Percentiles rank a stretch among this genome's conserved stretches.
Evolutionary conservation across 495 filamentous ascomycete species (phyloP).

Genomic region (Talaromyces wortmannii): DNA sequence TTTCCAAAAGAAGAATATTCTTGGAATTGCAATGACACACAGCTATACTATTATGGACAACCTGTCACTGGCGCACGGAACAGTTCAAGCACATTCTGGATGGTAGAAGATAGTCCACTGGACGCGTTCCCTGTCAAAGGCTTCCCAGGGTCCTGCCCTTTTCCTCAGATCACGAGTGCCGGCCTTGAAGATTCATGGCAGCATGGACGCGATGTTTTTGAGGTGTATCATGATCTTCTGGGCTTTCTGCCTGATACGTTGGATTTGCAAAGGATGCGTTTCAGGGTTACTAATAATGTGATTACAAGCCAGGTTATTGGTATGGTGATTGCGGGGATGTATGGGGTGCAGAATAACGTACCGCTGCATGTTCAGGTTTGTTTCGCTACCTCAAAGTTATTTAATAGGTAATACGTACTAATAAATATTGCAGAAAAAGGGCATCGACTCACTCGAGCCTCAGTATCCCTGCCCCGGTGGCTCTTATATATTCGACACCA

Average conservation of each 20-base stretch:
- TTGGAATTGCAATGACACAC: constrained; percentile 59
- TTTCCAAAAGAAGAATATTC: constrained; percentile 57
- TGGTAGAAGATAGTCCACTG: constrained; percentile 47
- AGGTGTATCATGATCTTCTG: constrained; percentile 55
- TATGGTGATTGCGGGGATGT: constrained; percentile 57
- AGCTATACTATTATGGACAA: constrained; percentile 54
- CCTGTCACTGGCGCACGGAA: constrained; percentile 25
- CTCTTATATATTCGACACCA: constrained; percentile 32
- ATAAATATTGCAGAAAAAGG: neutral
- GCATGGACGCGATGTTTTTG: constrained; percentile 59
- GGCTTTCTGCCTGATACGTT: constrained; percentile 46
- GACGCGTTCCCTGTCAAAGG: constrained; percentile 28
- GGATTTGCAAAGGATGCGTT: constrained; percentile 32
- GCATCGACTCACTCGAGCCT: constrained; percentile 57
- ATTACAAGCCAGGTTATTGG: constrained; percentile 67
- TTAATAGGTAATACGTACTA: constrained; percentile 21
- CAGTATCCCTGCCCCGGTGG: constrained; percentile 50
- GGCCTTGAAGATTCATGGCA: constrained; percentile 60
- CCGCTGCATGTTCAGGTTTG: constrained; percentile 36
- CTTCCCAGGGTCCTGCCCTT: constrained; percentile 59
- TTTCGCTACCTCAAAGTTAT: constrained; percentile 7
- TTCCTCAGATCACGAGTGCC: constrained; percentile 60
- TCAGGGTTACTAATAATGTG: constrained; percentile 61
- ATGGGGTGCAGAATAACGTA: constrained; percentile 21
- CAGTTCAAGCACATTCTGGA: constrained; percentile 48